These are phyloP conservation scores for Lycium barbarum DNA, from an alignment of 257 asterid species.

Conservation along the genomic window DNA sequence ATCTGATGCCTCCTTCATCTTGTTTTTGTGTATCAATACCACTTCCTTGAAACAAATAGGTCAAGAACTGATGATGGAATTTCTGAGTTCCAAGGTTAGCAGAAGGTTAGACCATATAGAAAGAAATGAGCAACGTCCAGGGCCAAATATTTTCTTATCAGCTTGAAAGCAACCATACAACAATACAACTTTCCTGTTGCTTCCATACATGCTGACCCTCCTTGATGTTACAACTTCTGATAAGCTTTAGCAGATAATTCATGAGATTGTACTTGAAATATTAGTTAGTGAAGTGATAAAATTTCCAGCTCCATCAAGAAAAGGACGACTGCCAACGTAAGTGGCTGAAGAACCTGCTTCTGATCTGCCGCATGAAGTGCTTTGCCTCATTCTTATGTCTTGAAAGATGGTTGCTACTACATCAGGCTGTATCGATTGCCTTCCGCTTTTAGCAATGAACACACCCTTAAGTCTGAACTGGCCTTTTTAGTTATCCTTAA, in stretches of 20 bases:
- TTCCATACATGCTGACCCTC: neutral
- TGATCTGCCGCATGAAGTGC: neutral
- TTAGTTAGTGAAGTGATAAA: neutral
- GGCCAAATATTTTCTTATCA: neutral
- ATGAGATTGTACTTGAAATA: neutral
- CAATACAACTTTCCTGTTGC: neutral
- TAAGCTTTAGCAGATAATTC: neutral
- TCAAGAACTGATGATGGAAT: neutral
- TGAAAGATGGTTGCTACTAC: neutral
- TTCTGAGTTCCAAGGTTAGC: neutral
- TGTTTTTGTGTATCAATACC: constrained; percentile 1
- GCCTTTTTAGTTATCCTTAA: neutral
- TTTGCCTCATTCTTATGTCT: constrained; percentile 1
- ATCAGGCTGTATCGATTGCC: neutral
- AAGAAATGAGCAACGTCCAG: neutral
- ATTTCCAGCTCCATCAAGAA: neutral
- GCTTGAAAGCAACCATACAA: constrained; percentile 15
- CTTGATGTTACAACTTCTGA: neutral
- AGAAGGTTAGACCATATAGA: neutral
- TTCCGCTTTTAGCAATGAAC: neutral
- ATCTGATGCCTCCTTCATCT: no score
- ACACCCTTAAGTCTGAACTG: neutral
- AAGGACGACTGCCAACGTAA: neutral
- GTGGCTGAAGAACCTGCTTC: neutral
- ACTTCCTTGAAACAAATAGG: constrained; percentile 12